Conservation (phyloP, 192 early-diverging fungal species). For the Thamnidium elegans region DNA sequence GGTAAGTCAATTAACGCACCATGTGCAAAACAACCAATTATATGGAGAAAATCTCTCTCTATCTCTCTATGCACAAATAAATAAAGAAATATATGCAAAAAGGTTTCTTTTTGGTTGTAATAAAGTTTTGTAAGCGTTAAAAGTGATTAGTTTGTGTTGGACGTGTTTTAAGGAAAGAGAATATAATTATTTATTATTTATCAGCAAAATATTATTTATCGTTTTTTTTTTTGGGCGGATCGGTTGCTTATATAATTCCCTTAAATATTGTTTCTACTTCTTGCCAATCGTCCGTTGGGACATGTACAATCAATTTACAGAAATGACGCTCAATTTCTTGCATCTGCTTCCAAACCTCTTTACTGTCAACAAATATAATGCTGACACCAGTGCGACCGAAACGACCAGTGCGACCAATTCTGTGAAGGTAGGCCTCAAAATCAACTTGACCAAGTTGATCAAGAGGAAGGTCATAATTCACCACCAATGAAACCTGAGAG, state of each 20-base stretch:
- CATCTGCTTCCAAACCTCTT: constrained; percentile 72
- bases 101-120: constrained; percentile 49
- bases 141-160: constrained; percentile 51
- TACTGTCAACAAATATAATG: constrained; percentile 93
- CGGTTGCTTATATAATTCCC: constrained; percentile 50
- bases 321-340: constrained; percentile 81
- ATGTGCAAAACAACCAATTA: no score
- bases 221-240: no score
- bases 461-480: constrained; percentile 95
- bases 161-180: background rate
- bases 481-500: constrained; percentile 88
- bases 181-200: no score
- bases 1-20: no score
- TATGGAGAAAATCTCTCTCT: no score
- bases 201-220: no score
- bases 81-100: constrained; percentile 2
- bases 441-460: constrained; percentile 66
- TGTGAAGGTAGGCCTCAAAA: constrained; percentile 93
- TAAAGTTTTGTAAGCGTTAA: constrained; percentile 61
- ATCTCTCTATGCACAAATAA: no score
- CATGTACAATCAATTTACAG: constrained; percentile 68
- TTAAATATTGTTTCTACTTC: constrained; percentile 86
- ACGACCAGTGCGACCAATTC: constrained; percentile 96
- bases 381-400: constrained; percentile 93
- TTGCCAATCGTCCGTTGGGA: constrained; percentile 81